Base-by-base conservation (phyloP, 345 rosid genomes). In the Populus nigra region DNA sequence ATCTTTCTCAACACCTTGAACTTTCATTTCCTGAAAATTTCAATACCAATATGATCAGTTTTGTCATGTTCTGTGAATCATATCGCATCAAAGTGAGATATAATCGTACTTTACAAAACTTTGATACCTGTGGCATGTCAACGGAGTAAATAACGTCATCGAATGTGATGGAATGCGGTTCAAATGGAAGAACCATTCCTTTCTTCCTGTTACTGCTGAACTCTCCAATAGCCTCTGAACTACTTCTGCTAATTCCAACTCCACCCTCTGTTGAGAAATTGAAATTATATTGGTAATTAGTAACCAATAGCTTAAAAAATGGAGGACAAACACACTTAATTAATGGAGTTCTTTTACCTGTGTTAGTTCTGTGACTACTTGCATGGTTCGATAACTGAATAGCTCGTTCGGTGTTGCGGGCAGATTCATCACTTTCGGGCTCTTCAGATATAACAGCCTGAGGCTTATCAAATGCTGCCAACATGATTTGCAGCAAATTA, bases 171-270 rank as follows among this genome's bases (percentile, higher is more conserved):
- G 86, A 88, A 82, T 83, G 90, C 63, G 87, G 96, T 83, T 89
- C 88, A 77, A 90, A 93, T 72, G 97, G 96, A 85, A 93, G 91
- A 71, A 91, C 87, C 92, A 90, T 89, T 79, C 96, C 97, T 80
- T 55, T 86, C 67, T 81, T 89, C 79, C 77, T 89, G 38, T 69
- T 63, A 36, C 50, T 74, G n/a, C 63, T 22, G 23, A 45, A 68
- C 47, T 72, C 68, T 2, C 47, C 76, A 11, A 7, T 43, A 18
- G 38, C 15, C 25, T 10, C 27, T 0, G 22, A 69, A n/a, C 12
- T 13, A 12, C 17, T 41, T 22, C 72, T 69, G 27, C 50, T 69
- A 22, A 62, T 65, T 71, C 22, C 74, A 61, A 5, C 38, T n/a
- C 53, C 80, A 33, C 2, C 45, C 39, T 13, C 76, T 78, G 68